Evolutionary conservation across 371 early-diverging fungal species (phyloP), one percentile per base, ranked within the genome.

Genomic region (Mortierella sp.): DNA sequence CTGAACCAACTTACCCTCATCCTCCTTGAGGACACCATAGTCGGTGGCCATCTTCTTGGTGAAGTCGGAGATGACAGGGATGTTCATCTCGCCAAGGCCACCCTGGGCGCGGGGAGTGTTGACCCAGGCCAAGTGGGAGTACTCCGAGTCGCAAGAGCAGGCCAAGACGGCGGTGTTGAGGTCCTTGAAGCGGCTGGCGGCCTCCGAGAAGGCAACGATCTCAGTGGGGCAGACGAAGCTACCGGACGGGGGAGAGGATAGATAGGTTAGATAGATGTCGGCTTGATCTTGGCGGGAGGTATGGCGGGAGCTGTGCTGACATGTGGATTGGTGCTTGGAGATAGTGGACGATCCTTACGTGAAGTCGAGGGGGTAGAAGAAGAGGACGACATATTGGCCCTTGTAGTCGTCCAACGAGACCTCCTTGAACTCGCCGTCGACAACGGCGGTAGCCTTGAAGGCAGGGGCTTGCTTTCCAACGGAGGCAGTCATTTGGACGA

Each of bases 141-240:
- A 71, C 77, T 80, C 79, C 78, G 85, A 66, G 80, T 88, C 90
- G 85, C 85, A 62, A 63, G 87, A 85, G 78, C 61, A 71, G 53
- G 66, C 70, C 25, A 80, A 58, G 59, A 82, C 77, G 45, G 77
- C 74, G 43, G 80, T 67, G 51, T 73, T 77, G 45, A 78, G 57
- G 19, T 44, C 80, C 14, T 65, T 57, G 88, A 99, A 99, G 63
- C 97, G 91, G 49, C 88, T 87, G 62, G 88, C 80, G 64, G 87
- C 85, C 78, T 98, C 95, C 74, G 88, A 88, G 89, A 96, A 95
- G 43, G 94, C 95, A 52, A 91, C 83, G 80, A 95, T 84, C 84
- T 96, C 97, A 65, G 96, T 96, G 57, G 96, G 96, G 84, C 96
- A 95, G 55, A 94, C 95, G 71, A 94, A 92, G 64, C 73, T 73